A percentile compares a stretch with the other conserved stretches of the same genome.
phyloP scores from a whole-genome alignment of 1,139 yeast genomes.

The Protomyces inouyei region DNA sequence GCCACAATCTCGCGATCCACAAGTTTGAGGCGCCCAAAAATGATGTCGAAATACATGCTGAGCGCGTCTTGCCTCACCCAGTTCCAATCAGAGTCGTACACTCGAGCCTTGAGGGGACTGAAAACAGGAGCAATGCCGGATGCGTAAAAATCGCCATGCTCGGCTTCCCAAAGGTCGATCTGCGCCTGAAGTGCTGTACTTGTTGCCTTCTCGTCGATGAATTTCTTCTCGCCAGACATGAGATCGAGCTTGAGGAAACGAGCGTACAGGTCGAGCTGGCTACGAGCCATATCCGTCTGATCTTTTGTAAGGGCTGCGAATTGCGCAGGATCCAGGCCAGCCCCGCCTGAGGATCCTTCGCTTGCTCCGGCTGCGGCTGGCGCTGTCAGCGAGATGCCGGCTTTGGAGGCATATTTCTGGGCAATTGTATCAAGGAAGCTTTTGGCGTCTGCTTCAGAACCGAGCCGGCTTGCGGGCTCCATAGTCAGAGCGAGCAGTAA shows the following conservation, averaged over 20 bases:
- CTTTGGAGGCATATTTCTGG: conserved; percentile 74
- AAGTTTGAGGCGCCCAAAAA: conserved; percentile 83
- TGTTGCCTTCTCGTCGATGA: conserved; percentile 82
- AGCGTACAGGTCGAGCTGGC: conserved; percentile 91
- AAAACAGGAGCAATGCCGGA: conserved; percentile 86
- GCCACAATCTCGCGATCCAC: conserved; percentile 94
- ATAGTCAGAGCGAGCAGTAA: conserved; percentile 74
- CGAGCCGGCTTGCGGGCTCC: conserved; percentile 88
- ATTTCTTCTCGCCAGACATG: conserved; percentile 82
- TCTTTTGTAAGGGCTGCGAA: conserved; percentile 90
- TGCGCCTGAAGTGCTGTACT: conserved; percentile 77
- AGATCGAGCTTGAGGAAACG: conserved; percentile 89
- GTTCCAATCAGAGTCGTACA: conserved; percentile 97
- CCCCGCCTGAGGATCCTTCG: conserved; percentile 61
- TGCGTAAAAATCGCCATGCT: conserved; percentile 93
- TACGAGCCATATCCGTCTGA: conserved; percentile 82
- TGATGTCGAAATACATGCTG: conserved; percentile 89
- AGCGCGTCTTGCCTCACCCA: conserved; percentile 98
- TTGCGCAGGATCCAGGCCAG: conserved; percentile 91
- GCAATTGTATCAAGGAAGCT: conserved; percentile 76
- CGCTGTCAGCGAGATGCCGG: conserved; percentile 71
- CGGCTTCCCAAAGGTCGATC: conserved; percentile 86
- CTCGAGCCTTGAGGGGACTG: conserved; percentile 88
- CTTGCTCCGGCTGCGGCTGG: conserved; percentile 54
- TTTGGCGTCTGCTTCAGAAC: conserved; percentile 82